These are phyloP conservation scores for Lasiodiplodia theobromae DNA, from an alignment of 2,329 filamentous ascomycete species.

Conservation along the genomic window DNA sequence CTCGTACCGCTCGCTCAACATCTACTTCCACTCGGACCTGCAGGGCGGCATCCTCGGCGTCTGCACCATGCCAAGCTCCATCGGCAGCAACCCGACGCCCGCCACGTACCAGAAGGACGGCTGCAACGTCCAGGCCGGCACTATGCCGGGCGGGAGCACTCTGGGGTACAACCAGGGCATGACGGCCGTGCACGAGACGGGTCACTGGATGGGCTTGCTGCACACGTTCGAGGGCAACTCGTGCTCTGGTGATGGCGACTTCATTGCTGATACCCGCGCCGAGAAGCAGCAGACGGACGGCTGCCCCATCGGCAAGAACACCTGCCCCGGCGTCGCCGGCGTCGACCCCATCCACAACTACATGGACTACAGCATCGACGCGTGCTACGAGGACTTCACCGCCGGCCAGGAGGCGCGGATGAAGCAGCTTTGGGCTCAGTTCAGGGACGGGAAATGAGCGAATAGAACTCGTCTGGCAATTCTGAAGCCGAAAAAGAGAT, in stretches of 20 bases:
- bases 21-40: constrained; percentile 67
- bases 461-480: neutral
- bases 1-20: constrained; percentile 62
- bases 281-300: constrained; percentile 59
- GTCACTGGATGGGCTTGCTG: constrained; percentile 57
- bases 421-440: constrained; percentile 59
- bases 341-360: constrained; percentile 64
- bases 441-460: constrained; percentile 44
- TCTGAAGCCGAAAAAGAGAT: neutral
- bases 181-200: constrained; percentile 57
- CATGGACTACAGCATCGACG: constrained; percentile 66
- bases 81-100: constrained; percentile 50
- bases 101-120: constrained; percentile 59
- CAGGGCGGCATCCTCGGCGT: constrained; percentile 58
- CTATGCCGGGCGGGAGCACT: constrained; percentile 61
- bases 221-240: constrained; percentile 56
- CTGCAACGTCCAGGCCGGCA: constrained; percentile 64
- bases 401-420: constrained; percentile 58
- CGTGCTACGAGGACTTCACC: constrained; percentile 63
- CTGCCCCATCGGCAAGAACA: constrained; percentile 60
- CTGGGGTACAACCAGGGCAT: constrained; percentile 58
- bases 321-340: constrained; percentile 53
- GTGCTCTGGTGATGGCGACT: constrained; percentile 54
- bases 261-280: constrained; percentile 53
- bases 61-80: constrained; percentile 57